Evolutionary conservation across 129 eudicot genomes (phyloP), one percentile per base, ranked within the genome.

Genomic region (Saposhnikovia divaricata): DNA sequence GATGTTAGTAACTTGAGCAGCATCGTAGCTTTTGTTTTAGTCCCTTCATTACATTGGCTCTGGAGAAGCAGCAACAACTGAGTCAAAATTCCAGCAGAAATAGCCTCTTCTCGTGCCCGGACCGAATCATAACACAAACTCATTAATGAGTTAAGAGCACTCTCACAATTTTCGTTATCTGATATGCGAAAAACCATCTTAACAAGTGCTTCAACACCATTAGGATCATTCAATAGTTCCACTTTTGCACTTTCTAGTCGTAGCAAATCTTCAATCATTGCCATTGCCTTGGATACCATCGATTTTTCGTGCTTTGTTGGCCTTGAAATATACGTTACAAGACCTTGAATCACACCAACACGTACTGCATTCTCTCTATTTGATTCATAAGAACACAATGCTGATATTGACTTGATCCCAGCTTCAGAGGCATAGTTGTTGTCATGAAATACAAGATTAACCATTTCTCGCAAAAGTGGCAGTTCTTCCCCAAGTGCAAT

Each of bases 121-220:
- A 74, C 9, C 16, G 80, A 84, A 28, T 87, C 87, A 69, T 11
- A 73, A 70, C 89, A 87, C 38, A 87, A 31, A 4, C 46, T 75
- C 43, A 83, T 31, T 12, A 87, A 46, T 6, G 74, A 74, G 59
- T 87, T 84, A 15, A 87, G 28, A 46, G 89, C 89, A 76, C 80
- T 84, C 19, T 87, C 89, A 76, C 89, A 75, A 28, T 83, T 85
- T 81, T 79, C 82, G 76, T 84, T 77, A 71, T 84, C 78, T 46
- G 85, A 87, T 4, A 83, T 85, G 25, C 87, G 72, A 55, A 87
- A 87, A 25, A 87, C 87, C 87, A 87, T 83, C 85, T 84, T 87
- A 43, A 84, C 86, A 5, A 87, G 61, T 10, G 72, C 83, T 27
- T 74, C 44, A 4, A 87, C 81, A 9, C 87, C 89, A 53, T 43